Base-by-base conservation (phyloP, 73 alveolate species). In the Paramecium biaurelia region DNA sequence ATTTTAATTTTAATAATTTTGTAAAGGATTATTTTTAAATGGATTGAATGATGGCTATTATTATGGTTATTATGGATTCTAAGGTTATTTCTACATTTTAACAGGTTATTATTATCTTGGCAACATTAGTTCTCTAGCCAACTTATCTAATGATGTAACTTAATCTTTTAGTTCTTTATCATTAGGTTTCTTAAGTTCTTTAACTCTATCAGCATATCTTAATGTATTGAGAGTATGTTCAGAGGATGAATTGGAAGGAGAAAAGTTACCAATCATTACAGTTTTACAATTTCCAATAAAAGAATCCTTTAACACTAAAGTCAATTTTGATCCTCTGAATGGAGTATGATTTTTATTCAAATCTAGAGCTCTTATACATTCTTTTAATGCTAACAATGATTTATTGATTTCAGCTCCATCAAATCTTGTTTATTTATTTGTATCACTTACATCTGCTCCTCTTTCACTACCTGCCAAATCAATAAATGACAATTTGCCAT, bases 381-480 rank as follows among this genome's bases (percentile, higher is more conserved):
- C 99, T 92, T 99, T 97, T 63, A 99, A 95, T n/a, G 99, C 99
- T 70, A 99, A 93, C 89, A 99, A 93, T 14, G 99, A 98, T 95
- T 99, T 99, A 95, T 99, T 99, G 93, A 99, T 99, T 93, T 99
- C 99, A 18, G 99, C 99, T 1, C 99, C 99, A 94, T 99, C 99
- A 72, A 98, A 95, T 79, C 99, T 96, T 7, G 99, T 98, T 96
- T 98, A 95, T 92, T 95, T 96, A 89, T 98, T 96, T 57, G 96
- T 94, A 92, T 98, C 99, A 58, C 98, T 92, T 82, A 99, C 98
- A 95, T 99, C 99, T 5, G 99, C 99, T 32, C 99, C 99, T 86
- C 99, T 94, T 95, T 99, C 99, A 85, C 99, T 97, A 85, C 99
- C 99, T 2, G 99, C 99, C 85, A 99, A 96, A 94, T 99, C 99